Percentiles rank a stretch among this genome's conserved stretches.
Evolutionary conservation across 2,329 filamentous ascomycete genomes (phyloP).

Genomic region (Scolecobasidium constrictum): DNA sequence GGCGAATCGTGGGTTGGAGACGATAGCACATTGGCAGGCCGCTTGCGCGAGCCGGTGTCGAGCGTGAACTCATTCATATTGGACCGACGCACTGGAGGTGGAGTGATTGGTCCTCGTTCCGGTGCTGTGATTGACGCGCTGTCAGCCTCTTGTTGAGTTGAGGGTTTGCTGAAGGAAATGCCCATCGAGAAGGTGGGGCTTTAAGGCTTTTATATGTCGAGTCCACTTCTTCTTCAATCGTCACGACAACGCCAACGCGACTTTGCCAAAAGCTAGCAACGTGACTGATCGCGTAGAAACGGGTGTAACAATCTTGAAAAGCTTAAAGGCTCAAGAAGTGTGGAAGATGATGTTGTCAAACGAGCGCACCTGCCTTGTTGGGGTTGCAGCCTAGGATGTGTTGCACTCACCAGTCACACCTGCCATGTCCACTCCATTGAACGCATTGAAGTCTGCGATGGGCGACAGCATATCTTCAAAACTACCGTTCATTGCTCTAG

Average conservation of each 20-base stretch:
- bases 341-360: too few relatives aligned
- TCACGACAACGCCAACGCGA: too few relatives aligned
- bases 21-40: neutral
- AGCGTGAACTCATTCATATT: slow-evolving; percentile 4
- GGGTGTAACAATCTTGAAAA: too few relatives aligned
- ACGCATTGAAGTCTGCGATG: neutral
- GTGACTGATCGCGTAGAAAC: too few relatives aligned
- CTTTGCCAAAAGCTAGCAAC: too few relatives aligned
- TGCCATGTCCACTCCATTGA: too few relatives aligned
- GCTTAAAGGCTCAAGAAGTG: too few relatives aligned
- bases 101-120: neutral
- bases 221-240: too few relatives aligned
- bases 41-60: slow-evolving; percentile 8
- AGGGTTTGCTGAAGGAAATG: neutral
- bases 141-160: neutral
- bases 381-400: too few relatives aligned
- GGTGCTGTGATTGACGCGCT: neutral
- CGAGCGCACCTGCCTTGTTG: too few relatives aligned
- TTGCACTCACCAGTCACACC: too few relatives aligned
- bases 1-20: neutral
- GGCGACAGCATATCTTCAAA: neutral
- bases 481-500: neutral
- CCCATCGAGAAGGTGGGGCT: neutral
- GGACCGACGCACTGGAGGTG: neutral
- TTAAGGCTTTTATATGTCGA: neutral